Conservation (phyloP, 306 rosid species). For the Pterocarpus macrocarpus region DNA sequence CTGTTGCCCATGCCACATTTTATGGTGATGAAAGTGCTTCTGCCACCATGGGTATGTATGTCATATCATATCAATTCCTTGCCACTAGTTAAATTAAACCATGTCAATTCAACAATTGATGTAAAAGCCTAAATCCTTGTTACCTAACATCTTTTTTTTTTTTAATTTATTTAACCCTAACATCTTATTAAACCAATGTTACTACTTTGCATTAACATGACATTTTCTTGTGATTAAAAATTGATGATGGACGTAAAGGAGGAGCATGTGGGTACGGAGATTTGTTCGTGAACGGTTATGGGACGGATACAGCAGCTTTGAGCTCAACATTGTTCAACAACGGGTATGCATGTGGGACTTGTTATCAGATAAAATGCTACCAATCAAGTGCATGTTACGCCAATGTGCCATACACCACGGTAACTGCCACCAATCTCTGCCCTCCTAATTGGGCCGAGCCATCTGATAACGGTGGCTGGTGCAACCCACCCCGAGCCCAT, state of each 20-base stretch:
- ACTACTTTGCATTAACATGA: slow-evolving; percentile 1
- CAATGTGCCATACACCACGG: slow-evolving; percentile 63
- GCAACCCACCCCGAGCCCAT: slow-evolving; percentile 88
- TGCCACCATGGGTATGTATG: slow-evolving; percentile 86
- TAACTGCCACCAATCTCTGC: slow-evolving; percentile 89
- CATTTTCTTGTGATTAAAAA: slow-evolving; percentile 2
- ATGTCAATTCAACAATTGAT: not conserved
- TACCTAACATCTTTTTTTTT: not conserved
- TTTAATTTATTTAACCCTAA: too few relatives aligned
- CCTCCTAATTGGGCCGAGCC: slow-evolving; percentile 84
- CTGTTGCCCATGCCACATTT: slow-evolving; percentile 78
- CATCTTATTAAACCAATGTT: not conserved
- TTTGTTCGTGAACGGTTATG: slow-evolving; percentile 79
- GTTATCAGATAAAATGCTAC: slow-evolving; percentile 77
- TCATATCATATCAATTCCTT: not conserved
- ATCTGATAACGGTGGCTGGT: slow-evolving; percentile 90
- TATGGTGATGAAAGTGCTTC: slow-evolving; percentile 89
- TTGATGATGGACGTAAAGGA: slow-evolving; percentile 49
- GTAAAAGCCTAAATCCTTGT: not conserved
- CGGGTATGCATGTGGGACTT: slow-evolving; percentile 88
- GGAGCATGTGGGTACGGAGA: slow-evolving; percentile 97
- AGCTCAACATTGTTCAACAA: slow-evolving; percentile 86
- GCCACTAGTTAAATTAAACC: too few relatives aligned
- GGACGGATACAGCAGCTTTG: slow-evolving; percentile 79
- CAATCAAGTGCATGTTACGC: slow-evolving; percentile 61